A percentile compares a stretch with the other conserved stretches of the same genome.
phyloP scores from a whole-genome alignment of 2,329 filamentous ascomycete species.

The Penicillium sp. region DNA sequence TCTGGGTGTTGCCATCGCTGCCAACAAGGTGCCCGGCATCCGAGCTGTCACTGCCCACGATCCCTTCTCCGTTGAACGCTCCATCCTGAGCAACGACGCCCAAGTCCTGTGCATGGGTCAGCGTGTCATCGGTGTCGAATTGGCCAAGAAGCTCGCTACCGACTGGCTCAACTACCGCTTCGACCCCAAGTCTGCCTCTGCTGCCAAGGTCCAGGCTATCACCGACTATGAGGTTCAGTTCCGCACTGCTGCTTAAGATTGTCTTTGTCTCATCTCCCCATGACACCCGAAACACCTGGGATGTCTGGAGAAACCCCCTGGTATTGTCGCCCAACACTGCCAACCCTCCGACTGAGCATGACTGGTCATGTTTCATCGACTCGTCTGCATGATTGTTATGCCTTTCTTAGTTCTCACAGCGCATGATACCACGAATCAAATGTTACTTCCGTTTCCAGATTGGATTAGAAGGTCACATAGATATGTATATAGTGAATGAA shows the following conservation, averaged over 20 bases:
- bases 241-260: conserved; percentile 14
- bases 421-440: conserved; percentile 27
- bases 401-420: conserved; percentile 13
- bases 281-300: neutral
- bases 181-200: conserved; percentile 57
- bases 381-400: conserved; percentile 1
- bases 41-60: conserved; percentile 85
- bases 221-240: conserved; percentile 37
- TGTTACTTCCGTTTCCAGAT: conserved; percentile 11
- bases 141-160: conserved; percentile 65
- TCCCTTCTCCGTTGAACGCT: conserved; percentile 71
- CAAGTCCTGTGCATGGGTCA: conserved; percentile 83
- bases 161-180: conserved; percentile 83
- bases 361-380: neutral
- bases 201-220: conserved; percentile 50
- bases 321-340: neutral
- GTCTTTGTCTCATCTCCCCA: neutral
- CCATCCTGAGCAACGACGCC: conserved; percentile 73
- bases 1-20: conserved; percentile 76
- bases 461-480: conserved; percentile 14
- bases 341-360: neutral
- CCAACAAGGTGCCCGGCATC: conserved; percentile 78
- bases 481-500: conserved; percentile 15
- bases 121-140: conserved; percentile 69
- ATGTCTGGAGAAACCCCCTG: neutral